Conservation (phyloP, 345 rosid species). For the Firmiana major region DNA sequence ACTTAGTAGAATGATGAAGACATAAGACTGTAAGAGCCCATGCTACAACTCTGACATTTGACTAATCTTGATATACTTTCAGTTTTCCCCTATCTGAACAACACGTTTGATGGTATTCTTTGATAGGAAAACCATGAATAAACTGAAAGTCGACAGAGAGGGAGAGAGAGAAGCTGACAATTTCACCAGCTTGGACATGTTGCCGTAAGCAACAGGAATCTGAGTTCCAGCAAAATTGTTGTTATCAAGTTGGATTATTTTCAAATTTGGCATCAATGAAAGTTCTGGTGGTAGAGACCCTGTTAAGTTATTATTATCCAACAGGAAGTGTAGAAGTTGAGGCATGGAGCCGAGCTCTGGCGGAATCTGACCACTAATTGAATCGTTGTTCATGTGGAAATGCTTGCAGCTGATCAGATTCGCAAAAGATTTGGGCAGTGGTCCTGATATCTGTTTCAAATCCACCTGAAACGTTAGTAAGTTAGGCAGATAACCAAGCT, state of each 20-base stretch:
- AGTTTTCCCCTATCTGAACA: neutral
- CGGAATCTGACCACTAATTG: conserved; percentile 48
- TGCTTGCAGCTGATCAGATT: conserved; percentile 30
- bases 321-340: conserved; percentile 34
- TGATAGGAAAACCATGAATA: neutral
- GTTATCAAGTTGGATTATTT: conserved; percentile 40
- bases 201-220: conserved; percentile 40
- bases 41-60: neutral
- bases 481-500: conserved; percentile 42
- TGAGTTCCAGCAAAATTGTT: conserved; percentile 35
- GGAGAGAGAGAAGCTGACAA: conserved; percentile 28
- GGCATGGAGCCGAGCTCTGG: conserved; percentile 34
- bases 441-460: conserved; percentile 33
- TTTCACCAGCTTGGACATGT: conserved; percentile 35
- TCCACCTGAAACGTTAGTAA: conserved; percentile 40
- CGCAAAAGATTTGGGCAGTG: conserved; percentile 35
- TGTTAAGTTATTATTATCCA: conserved; percentile 49
- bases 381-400: conserved; percentile 52
- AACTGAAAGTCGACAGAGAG: neutral
- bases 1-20: neutral
- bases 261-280: conserved; percentile 36
- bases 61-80: neutral
- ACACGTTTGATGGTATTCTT: neutral
- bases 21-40: neutral
- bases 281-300: conserved; percentile 40